Evolutionary conservation across 768 basidiomycete species (phyloP), one percentile per base, ranked within the genome.

Genomic region (Pleurotus salmoneostramineus): DNA sequence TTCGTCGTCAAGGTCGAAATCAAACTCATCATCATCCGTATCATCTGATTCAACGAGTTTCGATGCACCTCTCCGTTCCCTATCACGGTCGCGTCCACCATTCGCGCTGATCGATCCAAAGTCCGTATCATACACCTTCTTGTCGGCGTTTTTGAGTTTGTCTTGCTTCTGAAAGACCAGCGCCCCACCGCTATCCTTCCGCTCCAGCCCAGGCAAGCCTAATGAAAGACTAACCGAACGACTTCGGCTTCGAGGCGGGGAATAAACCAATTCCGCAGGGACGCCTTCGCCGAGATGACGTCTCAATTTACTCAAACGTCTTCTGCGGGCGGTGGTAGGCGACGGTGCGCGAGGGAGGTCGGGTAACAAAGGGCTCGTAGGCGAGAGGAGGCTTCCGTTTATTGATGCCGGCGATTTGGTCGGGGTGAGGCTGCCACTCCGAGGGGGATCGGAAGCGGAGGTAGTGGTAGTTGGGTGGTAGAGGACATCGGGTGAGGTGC

Each of bases 281-380:
- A 73, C 60, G 0, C 65, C 61, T 58, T 70, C 69, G 33, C 72
- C 74, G 31, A 74, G 64, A 50, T 70, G 68, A 21, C 71, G 73
- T 4, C 64, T 69, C 11, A 72, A 67, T 56, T 73, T 73, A 12
- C 64, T 64, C 12, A 71, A 60, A 12, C 72, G 68, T 56, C 60
- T 66, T 14, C 62, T 66, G 17, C 61, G 68, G n/a, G 63, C 65
- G 15, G 69, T 72, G 10, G 42, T 60, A 2, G 73, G 71, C 3
- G 73, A 65, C 1, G 64, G 68, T 10, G 63, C 62, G 34, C 62
- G 52, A 0, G 65, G 65, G 35, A 64, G 47, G 11, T 40, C 46
- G 42, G 64, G 42, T 37, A 60, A 34, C 43, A 61, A 47, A 35
- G 61, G 60, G 44, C 43, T 46, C n/a, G 54, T 33, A 37, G 44